Base-by-base conservation (phyloP, 352 stramenopile genomes). In the Phytophthora uliginosa region DNA sequence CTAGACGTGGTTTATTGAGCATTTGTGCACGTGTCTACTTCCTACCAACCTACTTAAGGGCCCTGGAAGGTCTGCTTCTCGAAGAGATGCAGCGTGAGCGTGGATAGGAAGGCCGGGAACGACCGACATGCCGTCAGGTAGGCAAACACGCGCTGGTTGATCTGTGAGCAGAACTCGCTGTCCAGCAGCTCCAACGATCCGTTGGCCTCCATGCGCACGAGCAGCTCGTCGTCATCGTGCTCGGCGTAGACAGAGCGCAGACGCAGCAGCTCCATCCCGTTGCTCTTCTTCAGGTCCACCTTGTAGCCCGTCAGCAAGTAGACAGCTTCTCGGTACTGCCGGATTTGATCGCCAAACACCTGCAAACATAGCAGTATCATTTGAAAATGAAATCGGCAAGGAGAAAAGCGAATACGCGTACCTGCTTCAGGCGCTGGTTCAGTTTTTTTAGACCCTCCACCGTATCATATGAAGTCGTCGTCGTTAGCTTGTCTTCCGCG, bases 61-160 rank as follows among this genome's bases (percentile, higher is more conserved):
- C 88, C 86, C 59, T 96, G 89, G 66, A 97, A 97, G 0, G 93
- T 98, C 69, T 96, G 88, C 68, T 95, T 95, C 76, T 97, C 91
- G 60, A 98, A 98, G 22, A 97, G 77, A 76, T 95, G 81, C 52
- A 97, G 76, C 38, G 91, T 97, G 20, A 98, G 76, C n/a, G 83
- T 95, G 28, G 87, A 87, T 63, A 98, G 72, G 73, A 98, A 98
- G 13, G 90, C 91, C 17, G 93, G 93, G 63, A 97, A 95, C 4
- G 93, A 97, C 33, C 93, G 86, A 71, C 90, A 97, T 24, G 83
- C 94, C 18, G 74, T 77, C 33, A 78, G 62, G 58, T 74, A 78
- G 12, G 66, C 66, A 47, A 79, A 78, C 20, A 76, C 62, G 48
- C 72, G 74, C 60, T 73, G 74, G 59, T 82, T 86, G 62, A 97